A percentile compares a stretch with the other conserved stretches of the same genome.
phyloP scores from a whole-genome alignment of 768 basidiomycete species.

The Tephrocybe sp. region DNA sequence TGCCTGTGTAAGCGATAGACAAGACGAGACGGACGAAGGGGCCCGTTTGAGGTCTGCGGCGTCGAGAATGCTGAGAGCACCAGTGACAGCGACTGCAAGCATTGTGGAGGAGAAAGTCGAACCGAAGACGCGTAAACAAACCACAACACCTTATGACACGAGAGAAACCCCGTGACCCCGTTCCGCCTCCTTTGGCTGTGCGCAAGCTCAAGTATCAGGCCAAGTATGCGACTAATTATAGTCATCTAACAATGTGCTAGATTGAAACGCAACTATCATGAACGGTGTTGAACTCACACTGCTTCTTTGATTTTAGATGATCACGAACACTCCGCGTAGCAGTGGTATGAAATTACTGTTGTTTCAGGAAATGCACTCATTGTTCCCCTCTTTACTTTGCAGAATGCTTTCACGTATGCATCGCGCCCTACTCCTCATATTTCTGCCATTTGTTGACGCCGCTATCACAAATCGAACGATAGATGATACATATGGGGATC shows the following conservation, averaged over 20 bases:
- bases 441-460: background rate
- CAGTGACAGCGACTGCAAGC: constrained; percentile 53
- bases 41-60: constrained; percentile 43
- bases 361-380: background rate
- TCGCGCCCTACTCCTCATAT: background rate
- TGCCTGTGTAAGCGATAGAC: constrained; percentile 29
- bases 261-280: too few relatives aligned
- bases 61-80: constrained; percentile 48
- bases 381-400: background rate
- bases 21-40: constrained; percentile 39
- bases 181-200: background rate
- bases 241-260: too few relatives aligned
- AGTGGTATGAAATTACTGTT: background rate
- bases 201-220: too few relatives aligned
- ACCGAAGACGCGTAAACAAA: constrained; percentile 17
- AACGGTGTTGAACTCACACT: too few relatives aligned
- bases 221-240: too few relatives aligned
- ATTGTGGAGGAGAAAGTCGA: constrained; percentile 28
- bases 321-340: too few relatives aligned
- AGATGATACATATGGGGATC: constrained; percentile 23
- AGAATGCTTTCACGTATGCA: background rate
- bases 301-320: too few relatives aligned
- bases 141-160: constrained; percentile 11
- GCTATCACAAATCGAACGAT: constrained; percentile 18
- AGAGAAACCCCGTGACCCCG: constrained; percentile 14